A percentile compares a stretch with the other conserved stretches of the same genome.
These are phyloP conservation scores for Apiotrichum brassicae DNA, from an alignment of 1,284 basidiomycete species.

Conservation along the genomic window DNA sequence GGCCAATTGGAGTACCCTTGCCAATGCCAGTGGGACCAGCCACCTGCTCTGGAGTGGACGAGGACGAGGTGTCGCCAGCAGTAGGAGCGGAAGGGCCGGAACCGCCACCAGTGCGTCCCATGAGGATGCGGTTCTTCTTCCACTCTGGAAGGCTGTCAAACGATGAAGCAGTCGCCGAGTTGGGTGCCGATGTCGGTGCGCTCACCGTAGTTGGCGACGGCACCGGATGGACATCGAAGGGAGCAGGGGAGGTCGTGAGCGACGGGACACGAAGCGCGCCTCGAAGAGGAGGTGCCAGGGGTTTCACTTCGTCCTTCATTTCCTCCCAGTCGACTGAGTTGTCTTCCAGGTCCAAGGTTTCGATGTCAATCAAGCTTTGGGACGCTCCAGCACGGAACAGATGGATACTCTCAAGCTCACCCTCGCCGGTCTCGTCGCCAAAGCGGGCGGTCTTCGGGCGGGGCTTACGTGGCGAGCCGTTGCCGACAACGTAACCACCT, in stretches of 20 bases:
- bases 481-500: slow-evolving; percentile 7
- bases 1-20: slow-evolving; percentile 6
- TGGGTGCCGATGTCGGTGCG: neutral
- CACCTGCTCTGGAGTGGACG: neutral
- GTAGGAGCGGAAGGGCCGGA: neutral
- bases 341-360: neutral
- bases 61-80: neutral
- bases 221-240: slow-evolving; percentile 1
- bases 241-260: neutral
- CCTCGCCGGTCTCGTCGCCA: slow-evolving; percentile 7
- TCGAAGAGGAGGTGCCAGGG: neutral
- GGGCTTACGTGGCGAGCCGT: slow-evolving; percentile 6
- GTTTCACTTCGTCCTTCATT: slow-evolving; percentile 4
- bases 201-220: neutral
- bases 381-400: slow-evolving; percentile 3
- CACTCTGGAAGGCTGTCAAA: slow-evolving; percentile 16
- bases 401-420: slow-evolving; percentile 6
- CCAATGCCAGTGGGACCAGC: neutral
- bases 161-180: neutral
- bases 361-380: slow-evolving; percentile 1
- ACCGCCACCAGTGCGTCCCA: slow-evolving; percentile 12
- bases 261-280: neutral
- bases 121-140: slow-evolving; percentile 22
- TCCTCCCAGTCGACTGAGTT: slow-evolving; percentile 16
- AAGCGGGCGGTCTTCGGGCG: slow-evolving; percentile 2